Evolutionary conservation across 768 basidiomycete species (phyloP).

Genomic region (Boletus speciosus): DNA sequence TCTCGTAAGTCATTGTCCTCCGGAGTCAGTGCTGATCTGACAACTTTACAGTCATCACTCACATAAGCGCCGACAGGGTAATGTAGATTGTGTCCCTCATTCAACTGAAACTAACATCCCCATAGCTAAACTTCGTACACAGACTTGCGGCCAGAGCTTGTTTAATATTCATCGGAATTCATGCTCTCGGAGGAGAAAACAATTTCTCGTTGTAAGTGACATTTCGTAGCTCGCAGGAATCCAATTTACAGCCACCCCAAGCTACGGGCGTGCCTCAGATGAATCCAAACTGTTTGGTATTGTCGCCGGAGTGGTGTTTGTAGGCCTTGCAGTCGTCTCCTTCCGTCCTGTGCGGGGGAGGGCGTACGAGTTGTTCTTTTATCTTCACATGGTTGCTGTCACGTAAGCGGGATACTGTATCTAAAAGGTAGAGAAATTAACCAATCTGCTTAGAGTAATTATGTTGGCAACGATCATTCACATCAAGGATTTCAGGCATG

Average conservation of each 20-base stretch:
- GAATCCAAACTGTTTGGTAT: conserved; percentile 30
- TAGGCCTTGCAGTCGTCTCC: conserved; percentile 40
- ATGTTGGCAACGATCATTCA: conserved; percentile 41
- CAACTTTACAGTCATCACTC: conserved; percentile 15
- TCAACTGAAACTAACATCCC: neutral
- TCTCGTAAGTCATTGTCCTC: conserved; percentile 12
- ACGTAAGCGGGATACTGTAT: conserved; percentile 26
- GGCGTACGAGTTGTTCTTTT: conserved; percentile 50
- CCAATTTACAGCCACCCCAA: neutral
- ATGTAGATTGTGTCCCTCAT: neutral
- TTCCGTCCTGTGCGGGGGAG: conserved; percentile 48
- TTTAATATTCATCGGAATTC: conserved; percentile 47
- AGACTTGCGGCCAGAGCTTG: conserved; percentile 44
- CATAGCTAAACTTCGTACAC: conserved; percentile 40
- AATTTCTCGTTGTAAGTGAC: conserved; percentile 15
- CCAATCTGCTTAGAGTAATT: conserved; percentile 28
- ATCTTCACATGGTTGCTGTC: conserved; percentile 42
- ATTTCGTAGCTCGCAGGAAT: neutral
- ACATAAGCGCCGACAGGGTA: conserved; percentile 23
- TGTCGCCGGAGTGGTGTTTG: conserved; percentile 36
- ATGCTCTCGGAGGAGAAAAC: conserved; percentile 31
- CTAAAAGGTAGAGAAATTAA: conserved; percentile 32
- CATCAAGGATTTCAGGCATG: conserved; percentile 30
- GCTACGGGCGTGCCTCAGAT: conserved; percentile 1
- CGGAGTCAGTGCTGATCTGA: neutral